These are phyloP conservation scores for Bidens hawaiensis DNA, from an alignment of 140 eudicot genomes.

Conservation along the genomic window DNA sequence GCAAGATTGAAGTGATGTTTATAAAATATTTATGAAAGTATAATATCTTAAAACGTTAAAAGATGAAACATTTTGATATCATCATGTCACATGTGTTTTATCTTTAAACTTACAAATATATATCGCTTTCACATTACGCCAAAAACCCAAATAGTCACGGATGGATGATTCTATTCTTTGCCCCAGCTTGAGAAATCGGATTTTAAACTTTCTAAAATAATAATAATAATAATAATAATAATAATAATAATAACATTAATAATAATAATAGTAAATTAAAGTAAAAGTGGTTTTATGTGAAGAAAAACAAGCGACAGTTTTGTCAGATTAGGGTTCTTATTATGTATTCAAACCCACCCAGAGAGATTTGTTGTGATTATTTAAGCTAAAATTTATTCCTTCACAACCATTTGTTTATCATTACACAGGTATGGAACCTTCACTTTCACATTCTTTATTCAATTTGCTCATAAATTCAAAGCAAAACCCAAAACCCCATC, in stretches of 20 bases:
- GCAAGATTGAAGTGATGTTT: too few species aligned
- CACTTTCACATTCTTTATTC: slow-evolving; percentile 6
- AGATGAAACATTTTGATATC: too few species aligned
- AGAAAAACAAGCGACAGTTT: slow-evolving; percentile 8
- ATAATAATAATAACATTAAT: too few species aligned
- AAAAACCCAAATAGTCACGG: slow-evolving; percentile 15
- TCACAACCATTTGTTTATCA: slow-evolving; percentile 23
- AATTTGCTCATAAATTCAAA: too few species aligned
- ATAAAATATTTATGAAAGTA: too few species aligned
- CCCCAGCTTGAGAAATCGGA: slow-evolving; percentile 31
- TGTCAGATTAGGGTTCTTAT: slow-evolving; percentile 31
- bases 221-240: too few species aligned
- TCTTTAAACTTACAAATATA: background rate
- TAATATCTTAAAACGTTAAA: too few species aligned
- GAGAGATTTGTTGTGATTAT: slow-evolving; percentile 15
- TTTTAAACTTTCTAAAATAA: slow-evolving; percentile 15
- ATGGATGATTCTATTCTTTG: slow-evolving; percentile 31
- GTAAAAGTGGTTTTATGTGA: slow-evolving; percentile 1
- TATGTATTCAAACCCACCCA: background rate
- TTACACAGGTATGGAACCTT: slow-evolving; percentile 27
- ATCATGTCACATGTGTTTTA: too few species aligned
- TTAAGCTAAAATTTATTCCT: slow-evolving; percentile 21
- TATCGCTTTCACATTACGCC: slow-evolving; percentile 28
- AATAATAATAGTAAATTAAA: too few species aligned
- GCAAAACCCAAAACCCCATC: background rate